Percentiles rank a stretch among this genome's conserved stretches.
These are phyloP conservation scores for Fraxinus angustifolia DNA, from an alignment of 305 asterid species.

Conservation along the genomic window DNA sequence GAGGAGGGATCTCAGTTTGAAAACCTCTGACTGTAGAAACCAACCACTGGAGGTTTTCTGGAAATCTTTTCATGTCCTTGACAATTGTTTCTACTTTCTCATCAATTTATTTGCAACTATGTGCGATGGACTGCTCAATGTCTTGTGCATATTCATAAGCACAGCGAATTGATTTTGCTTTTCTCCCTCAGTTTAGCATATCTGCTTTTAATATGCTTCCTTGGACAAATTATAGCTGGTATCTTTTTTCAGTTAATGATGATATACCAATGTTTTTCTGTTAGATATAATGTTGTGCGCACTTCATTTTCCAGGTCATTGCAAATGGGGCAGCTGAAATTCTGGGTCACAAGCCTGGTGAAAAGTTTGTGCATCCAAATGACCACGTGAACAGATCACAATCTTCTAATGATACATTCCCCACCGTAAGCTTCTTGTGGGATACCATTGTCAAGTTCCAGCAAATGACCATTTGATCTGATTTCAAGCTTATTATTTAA, in stretches of 20 bases:
- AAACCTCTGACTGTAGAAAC: not conserved
- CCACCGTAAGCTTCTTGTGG: constrained; percentile 62
- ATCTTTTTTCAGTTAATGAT: constrained; percentile 2
- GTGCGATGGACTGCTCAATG: not conserved
- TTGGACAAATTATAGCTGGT: not conserved
- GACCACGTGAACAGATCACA: constrained; percentile 95
- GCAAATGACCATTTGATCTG: not conserved
- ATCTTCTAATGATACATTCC: constrained; percentile 94
- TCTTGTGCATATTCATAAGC: too few relatives aligned
- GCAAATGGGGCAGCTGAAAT: constrained; percentile 95
- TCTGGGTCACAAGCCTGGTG: constrained; percentile 82
- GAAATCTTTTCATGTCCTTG: not conserved
- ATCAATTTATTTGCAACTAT: not conserved
- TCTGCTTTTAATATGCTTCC: not conserved
- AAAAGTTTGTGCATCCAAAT: constrained; percentile 82
- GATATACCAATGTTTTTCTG: constrained; percentile 1
- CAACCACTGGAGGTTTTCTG: not conserved
- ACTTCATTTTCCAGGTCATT: constrained; percentile 57
- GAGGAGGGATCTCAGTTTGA: not conserved
- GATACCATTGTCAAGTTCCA: constrained; percentile 7
- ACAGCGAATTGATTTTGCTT: not conserved
- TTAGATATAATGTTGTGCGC: constrained; percentile 11
- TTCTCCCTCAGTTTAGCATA: not conserved
- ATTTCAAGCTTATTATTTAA: not conserved
- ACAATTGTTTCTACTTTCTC: not conserved